A percentile compares a stretch with the other conserved stretches of the same genome.
Conservation (phyloP, 768 basidiomycete species). For the Mycena latifolia region DNA sequence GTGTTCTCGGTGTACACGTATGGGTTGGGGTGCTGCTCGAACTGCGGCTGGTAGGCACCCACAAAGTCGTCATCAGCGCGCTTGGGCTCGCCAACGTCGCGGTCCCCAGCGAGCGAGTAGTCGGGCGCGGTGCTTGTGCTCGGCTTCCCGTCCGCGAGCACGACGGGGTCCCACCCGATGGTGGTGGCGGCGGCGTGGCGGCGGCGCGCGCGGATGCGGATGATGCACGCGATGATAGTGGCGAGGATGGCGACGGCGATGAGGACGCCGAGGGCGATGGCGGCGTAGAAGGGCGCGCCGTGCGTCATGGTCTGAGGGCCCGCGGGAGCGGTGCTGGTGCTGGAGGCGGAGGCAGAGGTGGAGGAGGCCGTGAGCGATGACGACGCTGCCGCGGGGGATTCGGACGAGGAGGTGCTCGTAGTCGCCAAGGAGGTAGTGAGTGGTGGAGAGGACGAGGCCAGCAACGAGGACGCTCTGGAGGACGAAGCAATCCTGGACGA, state of each 20-base stretch:
- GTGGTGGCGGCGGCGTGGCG: slow-evolving; percentile 51
- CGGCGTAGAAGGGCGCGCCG: slow-evolving; percentile 61
- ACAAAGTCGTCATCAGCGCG: slow-evolving; percentile 45
- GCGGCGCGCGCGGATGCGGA: slow-evolving; percentile 55
- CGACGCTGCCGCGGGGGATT: background rate
- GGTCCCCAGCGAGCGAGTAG: slow-evolving; percentile 49
- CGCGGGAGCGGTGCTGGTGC: background rate
- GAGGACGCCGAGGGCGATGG: slow-evolving; percentile 61
- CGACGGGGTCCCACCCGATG: slow-evolving; percentile 39
- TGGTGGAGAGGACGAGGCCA: background rate
- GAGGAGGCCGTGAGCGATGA: background rate
- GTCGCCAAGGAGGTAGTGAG: background rate
- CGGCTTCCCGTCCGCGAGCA: slow-evolving; percentile 42
- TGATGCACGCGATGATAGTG: slow-evolving; percentile 62
- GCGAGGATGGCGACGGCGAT: slow-evolving; percentile 57
- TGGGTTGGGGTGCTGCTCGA: slow-evolving; percentile 31
- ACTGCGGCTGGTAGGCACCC: slow-evolving; percentile 34
- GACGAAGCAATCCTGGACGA: background rate
- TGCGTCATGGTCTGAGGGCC: slow-evolving; percentile 33
- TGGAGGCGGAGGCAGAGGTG: slow-evolving; percentile 1
- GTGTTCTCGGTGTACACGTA: slow-evolving; percentile 37
- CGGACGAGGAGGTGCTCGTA: slow-evolving; percentile 1
- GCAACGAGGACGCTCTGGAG: background rate
- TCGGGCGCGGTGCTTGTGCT: slow-evolving; percentile 42
- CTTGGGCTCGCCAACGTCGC: slow-evolving; percentile 58